phyloP scores from a whole-genome alignment of 2,329 filamentous ascomycete genomes.

The Fusarium paranaense region DNA sequence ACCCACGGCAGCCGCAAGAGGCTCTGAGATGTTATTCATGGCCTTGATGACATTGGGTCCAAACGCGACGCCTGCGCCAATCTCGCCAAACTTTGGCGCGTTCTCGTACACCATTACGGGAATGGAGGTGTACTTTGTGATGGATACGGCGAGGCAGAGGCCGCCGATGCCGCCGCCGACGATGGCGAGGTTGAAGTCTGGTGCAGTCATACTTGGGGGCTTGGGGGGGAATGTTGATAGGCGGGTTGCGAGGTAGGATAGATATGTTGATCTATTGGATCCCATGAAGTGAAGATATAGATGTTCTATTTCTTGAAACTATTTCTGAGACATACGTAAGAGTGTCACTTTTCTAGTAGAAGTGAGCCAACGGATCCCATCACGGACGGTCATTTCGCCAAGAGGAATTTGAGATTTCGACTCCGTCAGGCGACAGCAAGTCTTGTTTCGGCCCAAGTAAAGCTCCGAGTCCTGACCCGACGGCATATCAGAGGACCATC shows the following conservation, averaged over 20 bases:
- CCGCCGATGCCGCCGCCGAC: slow-evolving; percentile 25
- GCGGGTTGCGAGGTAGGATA: neutral
- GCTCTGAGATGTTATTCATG: slow-evolving; percentile 6
- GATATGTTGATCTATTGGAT: neutral
- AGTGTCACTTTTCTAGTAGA: neutral
- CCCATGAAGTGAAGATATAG: neutral
- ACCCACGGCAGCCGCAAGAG: neutral
- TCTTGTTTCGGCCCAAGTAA: neutral
- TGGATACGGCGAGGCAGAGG: slow-evolving; percentile 8
- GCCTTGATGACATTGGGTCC: slow-evolving; percentile 12
- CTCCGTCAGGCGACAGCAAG: neutral
- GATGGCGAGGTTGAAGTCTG: slow-evolving; percentile 50
- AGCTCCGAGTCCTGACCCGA: neutral
- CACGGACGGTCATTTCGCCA: neutral
- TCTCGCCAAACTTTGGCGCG: slow-evolving; percentile 16
- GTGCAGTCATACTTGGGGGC: neutral
- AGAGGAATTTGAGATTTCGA: neutral
- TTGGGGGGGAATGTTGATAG: neutral
- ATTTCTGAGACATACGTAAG: neutral
- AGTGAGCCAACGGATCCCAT: neutral
- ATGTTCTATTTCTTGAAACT: neutral
- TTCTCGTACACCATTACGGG: slow-evolving; percentile 21
- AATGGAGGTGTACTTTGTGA: slow-evolving; percentile 5
- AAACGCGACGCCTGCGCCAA: slow-evolving; percentile 21
- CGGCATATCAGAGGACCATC: neutral